Base-by-base conservation (phyloP, 1,284 basidiomycete species). In the Neotropicomus parvogracilis region DNA sequence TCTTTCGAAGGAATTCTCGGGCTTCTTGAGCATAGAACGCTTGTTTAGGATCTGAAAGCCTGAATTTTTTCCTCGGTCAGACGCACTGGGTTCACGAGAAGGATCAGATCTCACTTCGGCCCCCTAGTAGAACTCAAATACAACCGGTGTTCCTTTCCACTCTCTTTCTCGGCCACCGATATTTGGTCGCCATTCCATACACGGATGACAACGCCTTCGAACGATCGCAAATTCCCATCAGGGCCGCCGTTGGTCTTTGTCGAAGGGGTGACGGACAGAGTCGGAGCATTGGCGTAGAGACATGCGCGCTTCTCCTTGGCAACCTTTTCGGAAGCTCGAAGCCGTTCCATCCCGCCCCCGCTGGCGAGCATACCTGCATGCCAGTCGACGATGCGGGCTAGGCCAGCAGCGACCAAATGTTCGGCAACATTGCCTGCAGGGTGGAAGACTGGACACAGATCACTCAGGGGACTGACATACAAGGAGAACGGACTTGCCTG, bases 301-400 rank as follows among this genome's bases (percentile, higher is more conserved):
- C 79, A 85, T 1, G 80, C 65, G 36, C 85, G 81, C 67, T 85
- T 90, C 58, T 93, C 90, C 68, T 93, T 95, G 17, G 94, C 95
- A 14, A 64, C 66, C 61, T 81, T 86, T 69, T 98, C 95, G 1
- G 91, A 90, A 3, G 83, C 80, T 35, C 95, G 84, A 26, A 97
- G 77, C 33, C 81, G 81, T 62, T 95, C 91, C 81, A 95, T 92
- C 13, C 82, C 84, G 27, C 90, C 87, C 52, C 77, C 74, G 51
- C 77, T 78, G 2, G 90, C 81, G 34, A 99, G 81, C 78, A 98
- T 89, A 28, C 95, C 95, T 12, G 94, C 94, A 67, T 99, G 95
- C 95, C 95, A 98, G 65, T 97, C 95, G 50, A 98, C 88, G 44
- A 97, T 81, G 50, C 92, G 87, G 11, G 95, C 95, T 4, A 98